Percentiles rank a stretch among this genome's conserved stretches.
These are phyloP conservation scores for Akebia trifoliata DNA, from an alignment of 164 flowering plant species.

Conservation along the genomic window DNA sequence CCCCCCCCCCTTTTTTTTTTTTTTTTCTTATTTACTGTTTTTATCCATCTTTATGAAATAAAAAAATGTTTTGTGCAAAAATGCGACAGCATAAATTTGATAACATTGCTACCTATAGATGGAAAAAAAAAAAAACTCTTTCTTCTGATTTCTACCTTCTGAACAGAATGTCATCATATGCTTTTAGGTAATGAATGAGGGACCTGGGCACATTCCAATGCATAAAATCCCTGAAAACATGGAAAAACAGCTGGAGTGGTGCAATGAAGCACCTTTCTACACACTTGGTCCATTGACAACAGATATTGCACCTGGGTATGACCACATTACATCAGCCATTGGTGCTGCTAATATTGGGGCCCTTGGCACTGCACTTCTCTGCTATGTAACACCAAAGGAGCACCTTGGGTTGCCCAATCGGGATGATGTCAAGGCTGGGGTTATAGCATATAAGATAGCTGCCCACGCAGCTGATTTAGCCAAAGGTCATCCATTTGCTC, in stretches of 20 bases:
- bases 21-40: too few relatives aligned
- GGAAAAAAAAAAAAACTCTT: not conserved
- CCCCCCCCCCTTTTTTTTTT: too few relatives aligned
- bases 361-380: slow-evolving; percentile 96
- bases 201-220: slow-evolving; percentile 97
- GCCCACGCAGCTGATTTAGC: slow-evolving; percentile 99
- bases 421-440: slow-evolving; percentile 98
- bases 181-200: slow-evolving; percentile 98
- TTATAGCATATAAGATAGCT: slow-evolving; percentile 95
- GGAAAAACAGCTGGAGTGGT: slow-evolving; percentile 99
- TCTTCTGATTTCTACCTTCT: not conserved
- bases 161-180: not conserved
- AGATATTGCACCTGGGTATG: slow-evolving; percentile 99
- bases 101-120: not conserved
- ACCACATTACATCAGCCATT: slow-evolving; percentile 98
- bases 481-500: slow-evolving; percentile 90
- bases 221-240: slow-evolving; percentile 99
- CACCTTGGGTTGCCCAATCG: slow-evolving; percentile 96
- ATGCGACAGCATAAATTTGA: too few relatives aligned
- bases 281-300: slow-evolving; percentile 99
- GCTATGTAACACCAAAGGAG: slow-evolving; percentile 98
- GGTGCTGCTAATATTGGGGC: slow-evolving; percentile 99
- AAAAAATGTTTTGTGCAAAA: too few relatives aligned
- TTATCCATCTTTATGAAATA: too few relatives aligned
- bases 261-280: slow-evolving; percentile 98